Percentiles rank a stretch among this genome's conserved stretches.
Evolutionary conservation across 495 filamentous ascomycete species (phyloP).

Genomic region (Penicillium coprophilum): DNA sequence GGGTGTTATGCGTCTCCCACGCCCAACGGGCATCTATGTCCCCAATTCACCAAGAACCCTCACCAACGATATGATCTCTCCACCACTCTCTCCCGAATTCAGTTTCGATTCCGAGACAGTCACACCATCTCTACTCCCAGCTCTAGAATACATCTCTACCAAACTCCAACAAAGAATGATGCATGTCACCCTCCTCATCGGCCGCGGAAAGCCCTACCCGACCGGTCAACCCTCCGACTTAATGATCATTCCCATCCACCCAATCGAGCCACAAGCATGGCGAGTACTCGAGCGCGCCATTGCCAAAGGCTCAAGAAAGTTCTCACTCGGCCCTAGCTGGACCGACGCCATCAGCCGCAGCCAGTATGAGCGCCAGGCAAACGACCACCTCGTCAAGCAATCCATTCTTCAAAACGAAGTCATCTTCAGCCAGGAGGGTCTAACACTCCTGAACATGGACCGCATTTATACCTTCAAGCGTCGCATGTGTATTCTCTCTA

Average conservation of each 20-base stretch:
- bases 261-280: conserved; percentile 38
- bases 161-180: conserved; percentile 48
- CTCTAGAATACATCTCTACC: conserved; percentile 49
- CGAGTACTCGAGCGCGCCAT: conserved; percentile 41
- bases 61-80: conserved; percentile 46
- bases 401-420: conserved; percentile 68
- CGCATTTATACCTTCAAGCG: conserved; percentile 72
- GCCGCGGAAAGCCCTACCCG: conserved; percentile 47
- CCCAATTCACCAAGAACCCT: conserved; percentile 39
- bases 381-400: conserved; percentile 58
- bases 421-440: conserved; percentile 66
- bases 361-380: conserved; percentile 38
- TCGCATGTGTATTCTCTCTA: conserved; percentile 57
- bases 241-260: conserved; percentile 47
- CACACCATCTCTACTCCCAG: conserved; percentile 43
- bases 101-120: conserved; percentile 45
- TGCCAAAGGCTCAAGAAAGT: conserved; percentile 45
- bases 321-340: conserved; percentile 47
- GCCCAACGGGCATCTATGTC: conserved; percentile 43
- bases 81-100: conserved; percentile 45
- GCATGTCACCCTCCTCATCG: conserved; percentile 49
- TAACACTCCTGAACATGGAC: conserved; percentile 67
- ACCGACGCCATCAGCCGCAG: conserved; percentile 39
- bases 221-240: conserved; percentile 44
- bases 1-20: conserved; percentile 46